Evolutionary conservation across 2,329 filamentous ascomycete species (phyloP).

Genomic region (Calonectria pseudoreteaudii): DNA sequence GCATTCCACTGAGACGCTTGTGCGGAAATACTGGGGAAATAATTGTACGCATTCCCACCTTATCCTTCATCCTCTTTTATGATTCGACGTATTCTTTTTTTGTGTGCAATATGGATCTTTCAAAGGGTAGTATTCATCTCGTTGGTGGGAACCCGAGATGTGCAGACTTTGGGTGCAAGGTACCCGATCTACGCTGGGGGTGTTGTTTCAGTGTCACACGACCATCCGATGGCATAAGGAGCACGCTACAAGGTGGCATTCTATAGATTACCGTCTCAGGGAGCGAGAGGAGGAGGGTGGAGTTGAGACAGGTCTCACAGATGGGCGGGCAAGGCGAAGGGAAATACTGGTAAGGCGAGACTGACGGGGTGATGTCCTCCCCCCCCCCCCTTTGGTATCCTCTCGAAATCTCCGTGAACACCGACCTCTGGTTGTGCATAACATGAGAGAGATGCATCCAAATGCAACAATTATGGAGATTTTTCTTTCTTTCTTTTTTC

Average conservation of each 20-base stretch:
- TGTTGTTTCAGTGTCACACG: constrained; percentile 8
- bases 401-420: neutral
- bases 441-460: neutral
- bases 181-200: neutral
- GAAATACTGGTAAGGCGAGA: neutral
- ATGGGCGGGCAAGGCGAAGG: neutral
- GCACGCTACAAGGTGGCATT: neutral
- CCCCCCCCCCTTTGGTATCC: neutral
- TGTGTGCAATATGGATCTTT: neutral
- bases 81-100: neutral
- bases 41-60: neutral
- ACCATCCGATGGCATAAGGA: neutral
- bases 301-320: neutral
- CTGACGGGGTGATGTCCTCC: neutral
- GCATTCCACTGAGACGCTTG: neutral
- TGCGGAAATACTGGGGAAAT: neutral
- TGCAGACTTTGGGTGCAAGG: neutral
- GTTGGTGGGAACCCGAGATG: neutral
- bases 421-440: neutral
- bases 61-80: neutral
- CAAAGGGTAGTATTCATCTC: neutral
- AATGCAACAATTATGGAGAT: neutral
- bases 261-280: neutral
- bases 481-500: neutral
- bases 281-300: neutral